Evolutionary conservation across 2,329 filamentous ascomycete genomes (phyloP).

Genomic region (Penicillium oxalicum): DNA sequence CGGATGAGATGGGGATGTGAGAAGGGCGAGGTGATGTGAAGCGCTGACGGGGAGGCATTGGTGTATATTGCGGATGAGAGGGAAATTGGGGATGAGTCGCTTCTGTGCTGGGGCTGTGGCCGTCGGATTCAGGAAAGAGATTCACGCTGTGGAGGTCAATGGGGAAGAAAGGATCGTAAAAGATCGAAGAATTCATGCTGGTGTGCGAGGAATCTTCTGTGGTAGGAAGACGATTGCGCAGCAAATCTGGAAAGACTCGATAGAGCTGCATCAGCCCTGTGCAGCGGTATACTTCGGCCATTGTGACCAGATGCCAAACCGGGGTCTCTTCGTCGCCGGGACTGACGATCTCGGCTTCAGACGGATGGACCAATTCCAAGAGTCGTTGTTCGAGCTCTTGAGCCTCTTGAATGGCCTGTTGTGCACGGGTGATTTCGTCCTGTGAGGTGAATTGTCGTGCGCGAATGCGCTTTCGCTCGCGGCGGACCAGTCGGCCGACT

Average conservation of each 20-base stretch:
- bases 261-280: slow-evolving; percentile 52
- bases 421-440: slow-evolving; percentile 28
- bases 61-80: not conserved
- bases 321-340: slow-evolving; percentile 49
- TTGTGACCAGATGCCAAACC: slow-evolving; percentile 48
- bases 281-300: slow-evolving; percentile 50
- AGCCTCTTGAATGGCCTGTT: slow-evolving; percentile 33
- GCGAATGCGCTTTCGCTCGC: slow-evolving; percentile 33
- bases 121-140: slow-evolving; percentile 15
- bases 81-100: not conserved
- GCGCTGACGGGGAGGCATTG: not conserved
- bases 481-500: slow-evolving; percentile 39
- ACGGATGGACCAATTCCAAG: slow-evolving; percentile 42
- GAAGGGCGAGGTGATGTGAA: slow-evolving; percentile 3
- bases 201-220: slow-evolving; percentile 5
- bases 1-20: too few relatives aligned
- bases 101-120: not conserved
- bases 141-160: slow-evolving; percentile 21
- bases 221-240: slow-evolving; percentile 39
- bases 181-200: not conserved
- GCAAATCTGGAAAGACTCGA: slow-evolving; percentile 48
- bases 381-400: slow-evolving; percentile 45
- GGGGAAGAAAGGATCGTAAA: slow-evolving; percentile 19
- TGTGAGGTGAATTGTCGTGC: slow-evolving; percentile 33
- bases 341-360: slow-evolving; percentile 44